These are phyloP conservation scores for Kandelia obovata DNA, from an alignment of 345 rosid species.

Conservation along the genomic window DNA sequence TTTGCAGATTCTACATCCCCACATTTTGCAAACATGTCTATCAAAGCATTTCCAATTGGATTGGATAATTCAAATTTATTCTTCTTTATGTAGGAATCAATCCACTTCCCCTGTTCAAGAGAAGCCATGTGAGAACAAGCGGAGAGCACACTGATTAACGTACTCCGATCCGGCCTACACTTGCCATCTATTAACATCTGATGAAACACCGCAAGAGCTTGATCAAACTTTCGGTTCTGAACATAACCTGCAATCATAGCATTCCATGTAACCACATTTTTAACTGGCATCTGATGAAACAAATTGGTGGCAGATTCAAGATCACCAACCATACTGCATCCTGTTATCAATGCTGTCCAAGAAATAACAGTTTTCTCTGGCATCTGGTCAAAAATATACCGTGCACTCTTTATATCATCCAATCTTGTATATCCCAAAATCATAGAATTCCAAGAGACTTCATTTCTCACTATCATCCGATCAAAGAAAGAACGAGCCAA, in stretches of 20 bases:
- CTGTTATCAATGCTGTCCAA: conserved; percentile 29
- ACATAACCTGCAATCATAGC: conserved; percentile 33
- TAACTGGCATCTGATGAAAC: conserved; percentile 25
- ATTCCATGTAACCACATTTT: conserved; percentile 30
- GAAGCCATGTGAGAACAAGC: conserved; percentile 39
- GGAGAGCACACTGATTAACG: conserved; percentile 28
- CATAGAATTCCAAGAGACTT: conserved; percentile 24
- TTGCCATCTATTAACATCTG: conserved; percentile 25
- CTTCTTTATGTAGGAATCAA: conserved; percentile 28
- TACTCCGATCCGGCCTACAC: conserved; percentile 41
- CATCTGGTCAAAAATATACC: conserved; percentile 20
- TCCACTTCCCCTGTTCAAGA: conserved; percentile 41
- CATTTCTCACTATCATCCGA: conserved; percentile 27
- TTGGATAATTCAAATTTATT: conserved; percentile 25
- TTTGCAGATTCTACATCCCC: conserved; percentile 29
- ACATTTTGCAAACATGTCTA: conserved; percentile 38
- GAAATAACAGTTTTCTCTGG: conserved; percentile 27
- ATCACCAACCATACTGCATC: conserved; percentile 19
- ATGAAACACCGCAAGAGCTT: conserved; percentile 28
- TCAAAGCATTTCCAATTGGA: conserved; percentile 31
- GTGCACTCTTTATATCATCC: conserved; percentile 23
- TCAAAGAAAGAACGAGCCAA: conserved; percentile 21
- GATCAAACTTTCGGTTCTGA: conserved; percentile 30
- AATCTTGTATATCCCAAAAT: conserved; percentile 20
- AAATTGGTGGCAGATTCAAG: conserved; percentile 19